Conservation (phyloP, 1,284 basidiomycete genomes). For the Schizophyllum commune region DNA sequence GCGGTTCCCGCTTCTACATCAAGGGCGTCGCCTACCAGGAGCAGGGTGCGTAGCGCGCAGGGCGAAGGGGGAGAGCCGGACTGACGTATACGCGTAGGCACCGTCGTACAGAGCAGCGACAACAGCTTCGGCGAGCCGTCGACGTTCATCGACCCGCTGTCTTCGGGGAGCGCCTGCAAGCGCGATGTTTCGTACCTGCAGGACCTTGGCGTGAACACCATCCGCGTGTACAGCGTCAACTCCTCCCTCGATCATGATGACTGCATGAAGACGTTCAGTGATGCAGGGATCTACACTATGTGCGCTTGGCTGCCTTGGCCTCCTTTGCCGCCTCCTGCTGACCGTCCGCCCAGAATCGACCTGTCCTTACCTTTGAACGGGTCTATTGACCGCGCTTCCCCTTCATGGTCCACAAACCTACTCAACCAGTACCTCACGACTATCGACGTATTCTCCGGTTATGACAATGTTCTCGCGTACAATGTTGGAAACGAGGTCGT, state of each 20-base stretch:
- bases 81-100: constrained; percentile 25
- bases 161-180: constrained; percentile 58
- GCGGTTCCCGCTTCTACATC: constrained; percentile 79
- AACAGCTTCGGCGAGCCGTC: constrained; percentile 77
- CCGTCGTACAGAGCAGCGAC: constrained; percentile 38
- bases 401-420: constrained; percentile 81
- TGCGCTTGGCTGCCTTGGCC: constrained; percentile 27
- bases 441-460: constrained; percentile 73
- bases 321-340: constrained; percentile 6
- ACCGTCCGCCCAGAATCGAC: constrained; percentile 53
- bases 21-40: constrained; percentile 90
- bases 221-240: constrained; percentile 84
- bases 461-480: constrained; percentile 77
- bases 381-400: constrained; percentile 71
- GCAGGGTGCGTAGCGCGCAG: constrained; percentile 45
- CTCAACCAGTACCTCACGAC: constrained; percentile 74
- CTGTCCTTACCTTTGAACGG: constrained; percentile 54
- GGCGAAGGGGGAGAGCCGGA: background rate
- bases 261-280: constrained; percentile 76
- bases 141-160: constrained; percentile 70
- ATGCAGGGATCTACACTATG: constrained; percentile 85
- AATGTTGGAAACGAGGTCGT: constrained; percentile 92
- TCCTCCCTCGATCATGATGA: constrained; percentile 75
- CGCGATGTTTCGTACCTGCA: constrained; percentile 77
- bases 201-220: constrained; percentile 61